Conservation (phyloP, 2,329 filamentous ascomycete genomes). For the Xylaria arbuscula region DNA sequence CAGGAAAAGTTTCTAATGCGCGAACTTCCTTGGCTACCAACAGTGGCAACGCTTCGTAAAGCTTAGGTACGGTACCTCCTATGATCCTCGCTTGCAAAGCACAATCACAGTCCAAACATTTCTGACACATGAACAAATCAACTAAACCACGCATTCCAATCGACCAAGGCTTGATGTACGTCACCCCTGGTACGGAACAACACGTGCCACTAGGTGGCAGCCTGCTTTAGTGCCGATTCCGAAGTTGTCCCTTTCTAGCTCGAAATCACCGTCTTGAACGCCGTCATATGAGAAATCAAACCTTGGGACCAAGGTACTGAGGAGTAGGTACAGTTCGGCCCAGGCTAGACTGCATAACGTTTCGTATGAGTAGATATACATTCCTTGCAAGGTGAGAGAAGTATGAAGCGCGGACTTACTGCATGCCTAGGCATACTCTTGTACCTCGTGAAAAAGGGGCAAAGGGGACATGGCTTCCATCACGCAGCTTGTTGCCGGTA, state of each 20-base stretch:
- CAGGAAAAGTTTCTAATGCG: too few species aligned
- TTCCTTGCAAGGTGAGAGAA: too few species aligned
- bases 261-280: background rate
- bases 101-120: too few species aligned
- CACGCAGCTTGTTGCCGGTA: background rate
- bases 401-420: slow-evolving; percentile 1
- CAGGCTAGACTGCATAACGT: slow-evolving; percentile 1
- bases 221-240: slow-evolving; percentile 17
- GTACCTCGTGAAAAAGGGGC: slow-evolving; percentile 11
- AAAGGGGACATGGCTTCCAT: background rate
- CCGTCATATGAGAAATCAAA: background rate
- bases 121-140: too few species aligned
- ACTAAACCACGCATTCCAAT: too few species aligned
- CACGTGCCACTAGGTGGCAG: slow-evolving; percentile 3
- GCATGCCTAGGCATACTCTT: slow-evolving; percentile 16
- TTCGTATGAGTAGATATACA: too few species aligned
- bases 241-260: slow-evolving; percentile 13
- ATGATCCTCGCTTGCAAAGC: too few species aligned
- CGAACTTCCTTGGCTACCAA: too few species aligned
- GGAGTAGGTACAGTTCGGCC: slow-evolving; percentile 12
- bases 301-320: background rate
- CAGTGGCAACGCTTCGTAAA: too few species aligned
- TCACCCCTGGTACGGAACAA: too few species aligned
- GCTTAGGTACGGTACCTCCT: too few species aligned
- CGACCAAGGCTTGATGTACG: too few species aligned